Evolutionary conservation across 2,329 filamentous ascomycete genomes (phyloP), one percentile per base, ranked within the genome.

Genomic region (Diaporthe sp.): DNA sequence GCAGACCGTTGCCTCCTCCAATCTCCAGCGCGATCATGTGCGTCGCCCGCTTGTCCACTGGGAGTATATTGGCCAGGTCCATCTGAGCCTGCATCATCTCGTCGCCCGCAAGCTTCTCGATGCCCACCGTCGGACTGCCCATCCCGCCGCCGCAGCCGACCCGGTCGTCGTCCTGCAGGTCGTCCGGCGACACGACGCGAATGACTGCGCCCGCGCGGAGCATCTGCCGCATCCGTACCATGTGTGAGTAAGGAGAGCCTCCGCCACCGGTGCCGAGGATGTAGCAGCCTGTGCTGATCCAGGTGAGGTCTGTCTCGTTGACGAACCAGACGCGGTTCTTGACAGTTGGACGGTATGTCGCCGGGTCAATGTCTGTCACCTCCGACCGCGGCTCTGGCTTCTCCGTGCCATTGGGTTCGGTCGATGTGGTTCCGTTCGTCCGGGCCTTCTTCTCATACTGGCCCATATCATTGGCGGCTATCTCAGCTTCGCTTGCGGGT

Each of bases 1-100:
- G 87, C 12, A 92, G 83, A 0, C 91, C 91, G 76, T 93, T 93
- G 6, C 87, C 88, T 9, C 92, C 92, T n/a, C 92, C 92, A 71
- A 93, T 92, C 78, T 93, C 92, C 15, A 92, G 81, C 1, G 89
- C 87, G 76, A 93, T 89, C 76, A 92, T 88, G 50, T 90, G 89
- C 28, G 90, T 88, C 30, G 89, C 86, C 1, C 80, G 79, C 22
- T 81, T 80, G 50, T 85, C 82, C 13, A 30, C 19, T 3, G 47
- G 28, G 64, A 87, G 83, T 38, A 88, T 86, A 64, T 88, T 86
- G 80, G 88, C 90, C 15, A 92, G 83, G 78, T 89, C 89, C 1
- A 78, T 77, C 74, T 89, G 87, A 3, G 87, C 84, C 66, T 89
- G 81, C 54, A 87, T 82, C 78, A 89, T 86, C 79, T 92, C 90